Evolutionary conservation across 2,329 filamentous ascomycete genomes (phyloP), one percentile per base, ranked within the genome.

Genomic region (Colletotrichum aenigma): DNA sequence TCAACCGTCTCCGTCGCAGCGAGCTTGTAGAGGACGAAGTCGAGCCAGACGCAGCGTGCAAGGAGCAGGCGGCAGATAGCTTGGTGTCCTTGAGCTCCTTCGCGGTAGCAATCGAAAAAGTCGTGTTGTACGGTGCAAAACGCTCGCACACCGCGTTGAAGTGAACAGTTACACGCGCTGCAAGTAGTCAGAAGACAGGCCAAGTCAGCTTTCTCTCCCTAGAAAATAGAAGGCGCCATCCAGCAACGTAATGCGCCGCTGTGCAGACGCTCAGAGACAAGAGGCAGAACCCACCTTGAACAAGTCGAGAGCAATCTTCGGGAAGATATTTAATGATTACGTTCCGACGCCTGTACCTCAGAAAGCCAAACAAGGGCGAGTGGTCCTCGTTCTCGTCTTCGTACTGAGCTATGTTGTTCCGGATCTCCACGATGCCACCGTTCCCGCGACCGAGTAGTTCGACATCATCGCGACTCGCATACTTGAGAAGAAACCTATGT

Each of bases 241-340:
- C 52, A 48, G 70, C 67, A 52, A 43, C 36, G 60, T 16, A 70
- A 55, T 70, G 60, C 69, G 66, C 69, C 73, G 64, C 62, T 24
- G 43, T 52, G 34, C 32, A n/a, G 58, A 30, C 30, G 30, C 8
- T 58, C 24, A 58, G 55, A 55, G 52, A 66, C 52, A 73, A 52
- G 60, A 38, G 38, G 61, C 64, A 74, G 52, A 73, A 84, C 91
- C 79, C 86, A 98, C 97, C 97, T 94, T 98, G 95, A 70, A 99
- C 89, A 71, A 99, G 88, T 80, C 97, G 92, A 77, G 97, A 98
- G 78, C 96, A 96, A 75, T 93, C 95, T 76, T 98, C 95, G 2
- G 96, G 97, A 77, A 98, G 90, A 84, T 97, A 98, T 87, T 97
- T 98, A 84, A 99, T 91, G 76, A 99, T 87, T 65, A 98, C 94